Percentiles rank a stretch among this genome's conserved stretches.
Conservation (phyloP, 2,329 filamentous ascomycete genomes). For the Epichloe gansuensis region DNA sequence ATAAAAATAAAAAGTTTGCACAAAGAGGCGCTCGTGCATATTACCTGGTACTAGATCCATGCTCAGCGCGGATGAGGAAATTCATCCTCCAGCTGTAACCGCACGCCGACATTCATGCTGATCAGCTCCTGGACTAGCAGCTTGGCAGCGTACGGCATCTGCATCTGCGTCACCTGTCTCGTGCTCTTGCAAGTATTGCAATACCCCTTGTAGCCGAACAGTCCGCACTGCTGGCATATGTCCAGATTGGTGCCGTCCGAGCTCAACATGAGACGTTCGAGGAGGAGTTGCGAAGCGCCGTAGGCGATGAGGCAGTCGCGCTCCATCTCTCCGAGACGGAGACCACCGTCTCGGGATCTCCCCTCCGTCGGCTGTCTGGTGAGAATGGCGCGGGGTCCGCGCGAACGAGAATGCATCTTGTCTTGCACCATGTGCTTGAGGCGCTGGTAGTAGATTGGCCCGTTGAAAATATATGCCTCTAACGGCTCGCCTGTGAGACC, state of each 20-base stretch:
- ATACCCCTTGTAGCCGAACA: conserved; percentile 93
- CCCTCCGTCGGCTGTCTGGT: conserved; percentile 95
- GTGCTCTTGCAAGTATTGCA: conserved; percentile 87
- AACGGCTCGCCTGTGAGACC: conserved; percentile 91
- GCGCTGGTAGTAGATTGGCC: conserved; percentile 98
- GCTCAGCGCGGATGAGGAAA: conserved; percentile 53
- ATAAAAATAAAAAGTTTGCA: too few species aligned
- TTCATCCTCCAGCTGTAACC: conserved; percentile 83
- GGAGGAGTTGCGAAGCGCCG: conserved; percentile 79
- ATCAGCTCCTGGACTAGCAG: conserved; percentile 89
- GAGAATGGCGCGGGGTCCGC: conserved; percentile 80
- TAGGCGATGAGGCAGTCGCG: conserved; percentile 97
- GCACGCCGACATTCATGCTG: conserved; percentile 97
- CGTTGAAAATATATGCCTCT: conserved; percentile 95
- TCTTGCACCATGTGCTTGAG: conserved; percentile 99
- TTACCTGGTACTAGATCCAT: neutral
- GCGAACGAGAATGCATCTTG: conserved; percentile 94
- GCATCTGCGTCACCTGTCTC: conserved; percentile 78
- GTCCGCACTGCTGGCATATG: conserved; percentile 83
- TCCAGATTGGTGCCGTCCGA: conserved; percentile 86
- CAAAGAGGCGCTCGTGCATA: too few species aligned
- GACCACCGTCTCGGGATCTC: conserved; percentile 79
- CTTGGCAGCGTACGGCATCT: conserved; percentile 95
- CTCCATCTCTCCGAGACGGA: conserved; percentile 96
- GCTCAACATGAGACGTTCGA: conserved; percentile 89